Evolutionary conservation across 371 early-diverging fungal species (phyloP), one percentile per base, ranked within the genome.

Genomic region (Encephalitozoon cuniculi): DNA sequence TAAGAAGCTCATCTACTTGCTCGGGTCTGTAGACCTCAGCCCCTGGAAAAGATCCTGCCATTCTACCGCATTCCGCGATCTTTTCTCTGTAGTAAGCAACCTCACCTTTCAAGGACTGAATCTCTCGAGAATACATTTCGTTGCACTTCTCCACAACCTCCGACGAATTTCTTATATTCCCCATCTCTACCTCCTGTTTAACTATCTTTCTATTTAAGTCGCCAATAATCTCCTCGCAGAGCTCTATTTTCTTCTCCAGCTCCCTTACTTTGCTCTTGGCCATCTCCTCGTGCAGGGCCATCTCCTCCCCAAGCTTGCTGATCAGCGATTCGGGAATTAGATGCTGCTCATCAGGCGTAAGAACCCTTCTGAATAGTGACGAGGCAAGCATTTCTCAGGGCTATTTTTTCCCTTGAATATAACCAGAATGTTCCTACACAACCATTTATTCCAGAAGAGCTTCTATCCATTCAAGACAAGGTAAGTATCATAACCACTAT

Each of bases 391-490:
- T 59, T 54, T 28, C 30, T 30, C 37, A 59, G 59, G 59, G 59
- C 59, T 59, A 59, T 59, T 59, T 59, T 59, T 59, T 59, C 59
- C 18, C 6, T 59, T 21, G 18, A 59, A 59, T 59, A 59, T 59
- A 59, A 59, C 59, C 25, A 34, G 12, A 1, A 32, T 32, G 46
- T 34, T 21, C 21, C 59, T 59, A 30, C 30, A 54, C 30, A 23
- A 49, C 8, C 11, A 54, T 34, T 54, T 34, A 54, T 34, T 54
- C 8, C 55, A 30, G 12, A 9, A 54, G 15, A 9, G 32, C 12
- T 54, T 18, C 23, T 54, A 0, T n/a, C 7, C 2, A n/a, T 34
- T 2, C 32, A 59, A 34, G 37, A 59, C 28, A 34, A 0, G 34
- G 11, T 6, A 32, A 2, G 5, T 9, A 11, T 12, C 26, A 30